These are phyloP conservation scores for Pseudocercospora musae DNA, from an alignment of 2,329 filamentous ascomycete species.

Conservation along the genomic window DNA sequence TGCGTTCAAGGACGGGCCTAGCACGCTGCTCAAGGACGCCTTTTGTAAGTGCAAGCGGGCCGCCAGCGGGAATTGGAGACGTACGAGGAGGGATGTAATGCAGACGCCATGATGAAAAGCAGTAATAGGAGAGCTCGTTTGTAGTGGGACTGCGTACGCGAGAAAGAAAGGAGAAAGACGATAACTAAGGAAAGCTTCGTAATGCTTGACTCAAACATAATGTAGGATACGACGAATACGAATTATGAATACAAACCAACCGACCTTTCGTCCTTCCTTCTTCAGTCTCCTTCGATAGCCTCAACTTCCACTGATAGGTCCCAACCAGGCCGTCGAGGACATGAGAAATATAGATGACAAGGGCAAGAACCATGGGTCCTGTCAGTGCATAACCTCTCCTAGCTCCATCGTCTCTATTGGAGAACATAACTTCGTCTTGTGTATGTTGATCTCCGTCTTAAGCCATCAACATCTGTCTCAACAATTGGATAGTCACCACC, in stretches of 20 bases:
- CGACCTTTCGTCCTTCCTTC: not conserved
- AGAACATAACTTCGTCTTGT: too few relatives aligned
- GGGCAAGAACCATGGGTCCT: too few relatives aligned
- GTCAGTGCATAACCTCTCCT: too few relatives aligned
- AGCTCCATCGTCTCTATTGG: too few relatives aligned
- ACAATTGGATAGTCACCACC: too few relatives aligned
- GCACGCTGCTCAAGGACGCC: conserved; percentile 34
- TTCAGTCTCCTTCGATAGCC: not conserved
- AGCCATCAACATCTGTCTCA: too few relatives aligned
- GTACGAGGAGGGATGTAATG: conserved; percentile 10
- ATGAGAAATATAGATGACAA: too few relatives aligned
- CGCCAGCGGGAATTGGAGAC: conserved; percentile 12
- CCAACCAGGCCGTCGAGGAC: too few relatives aligned
- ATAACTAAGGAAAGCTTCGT: not conserved
- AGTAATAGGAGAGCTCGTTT: not conserved
- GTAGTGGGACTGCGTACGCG: not conserved
- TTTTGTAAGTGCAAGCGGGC: conserved; percentile 14
- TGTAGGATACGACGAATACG: not conserved
- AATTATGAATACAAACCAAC: not conserved
- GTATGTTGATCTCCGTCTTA: too few relatives aligned
- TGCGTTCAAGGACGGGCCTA: conserved; percentile 47
- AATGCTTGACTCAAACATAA: not conserved
- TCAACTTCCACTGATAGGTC: too few relatives aligned
- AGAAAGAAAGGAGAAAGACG: not conserved
- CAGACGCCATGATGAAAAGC: not conserved